phyloP scores from a whole-genome alignment of 1,139 yeast genomes.

The Yamadazyma triangularis region DNA sequence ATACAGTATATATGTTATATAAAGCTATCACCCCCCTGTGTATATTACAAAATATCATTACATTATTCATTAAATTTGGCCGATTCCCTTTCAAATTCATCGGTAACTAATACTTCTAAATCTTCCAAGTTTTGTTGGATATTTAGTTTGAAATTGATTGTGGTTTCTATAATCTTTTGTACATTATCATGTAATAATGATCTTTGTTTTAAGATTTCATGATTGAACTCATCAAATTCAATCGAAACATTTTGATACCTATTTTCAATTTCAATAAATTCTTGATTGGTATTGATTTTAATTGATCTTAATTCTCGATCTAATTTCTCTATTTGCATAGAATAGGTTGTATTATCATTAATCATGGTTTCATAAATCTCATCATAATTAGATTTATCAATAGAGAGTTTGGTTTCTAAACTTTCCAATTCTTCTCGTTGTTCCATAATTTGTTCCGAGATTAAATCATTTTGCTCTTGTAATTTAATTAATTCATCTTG shows the following conservation, averaged over 20 bases:
- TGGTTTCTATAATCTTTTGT: constrained; percentile 52
- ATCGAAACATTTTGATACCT: constrained; percentile 51
- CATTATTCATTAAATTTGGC: background rate
- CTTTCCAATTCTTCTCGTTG: constrained; percentile 57
- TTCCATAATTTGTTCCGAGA: constrained; percentile 51
- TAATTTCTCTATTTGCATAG: constrained; percentile 62
- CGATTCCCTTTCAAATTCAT: constrained; percentile 4
- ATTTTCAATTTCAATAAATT: constrained; percentile 52
- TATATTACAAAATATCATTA: constrained; percentile 2
- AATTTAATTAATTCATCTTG: constrained; percentile 58
- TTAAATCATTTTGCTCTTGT: constrained; percentile 58
- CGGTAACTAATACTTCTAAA: constrained; percentile 16
- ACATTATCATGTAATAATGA: constrained; percentile 50
- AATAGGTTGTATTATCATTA: constrained; percentile 49
- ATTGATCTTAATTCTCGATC: constrained; percentile 58
- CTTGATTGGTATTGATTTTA: constrained; percentile 51
- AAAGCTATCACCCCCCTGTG: background rate
- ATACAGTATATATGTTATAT: background rate
- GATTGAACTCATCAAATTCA: constrained; percentile 50
- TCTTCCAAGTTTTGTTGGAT: constrained; percentile 58
- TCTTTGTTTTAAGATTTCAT: constrained; percentile 44
- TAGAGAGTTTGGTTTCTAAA: constrained; percentile 52
- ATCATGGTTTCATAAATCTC: constrained; percentile 55
- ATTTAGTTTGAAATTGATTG: constrained; percentile 60
- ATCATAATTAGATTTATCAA: constrained; percentile 52